Conservation (phyloP, 2,329 filamentous ascomycete species). For the Zasmidium citrigriseum region DNA sequence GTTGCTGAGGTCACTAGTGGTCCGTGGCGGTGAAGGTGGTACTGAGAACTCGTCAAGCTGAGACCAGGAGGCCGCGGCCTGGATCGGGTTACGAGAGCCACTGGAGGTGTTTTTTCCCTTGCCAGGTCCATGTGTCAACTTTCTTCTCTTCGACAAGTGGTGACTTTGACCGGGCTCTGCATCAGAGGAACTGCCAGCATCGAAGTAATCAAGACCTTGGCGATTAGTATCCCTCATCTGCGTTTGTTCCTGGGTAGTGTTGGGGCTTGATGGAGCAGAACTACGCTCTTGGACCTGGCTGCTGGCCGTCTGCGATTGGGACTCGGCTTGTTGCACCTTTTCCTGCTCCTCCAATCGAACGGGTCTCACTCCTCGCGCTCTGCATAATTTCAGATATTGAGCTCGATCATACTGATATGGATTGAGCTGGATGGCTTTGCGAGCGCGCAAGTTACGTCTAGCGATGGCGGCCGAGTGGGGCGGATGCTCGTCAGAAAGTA, state of each 20-base stretch:
- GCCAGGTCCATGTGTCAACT: not conserved
- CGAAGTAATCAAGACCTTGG: not conserved
- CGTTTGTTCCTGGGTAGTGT: not conserved
- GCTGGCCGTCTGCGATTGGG: slow-evolving; percentile 5
- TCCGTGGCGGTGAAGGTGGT: slow-evolving; percentile 45
- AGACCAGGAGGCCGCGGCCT: not conserved
- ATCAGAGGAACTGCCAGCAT: slow-evolving; percentile 5
- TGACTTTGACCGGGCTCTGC: not conserved
- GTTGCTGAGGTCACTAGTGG: slow-evolving; percentile 20
- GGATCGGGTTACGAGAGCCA: not conserved
- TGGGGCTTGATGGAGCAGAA: not conserved
- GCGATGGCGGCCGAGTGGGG: not conserved
- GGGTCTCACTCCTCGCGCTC: slow-evolving; percentile 46
- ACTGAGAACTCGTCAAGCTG: slow-evolving; percentile 36
- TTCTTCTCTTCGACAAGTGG: slow-evolving; percentile 11
- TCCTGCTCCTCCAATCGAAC: slow-evolving; percentile 36
- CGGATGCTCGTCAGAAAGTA: not conserved
- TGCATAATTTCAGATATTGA: slow-evolving; percentile 44
- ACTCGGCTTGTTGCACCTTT: slow-evolving; percentile 13
- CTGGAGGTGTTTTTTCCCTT: not conserved
- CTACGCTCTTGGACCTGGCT: not conserved
- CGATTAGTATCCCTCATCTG: not conserved
- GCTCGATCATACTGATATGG: slow-evolving; percentile 50
- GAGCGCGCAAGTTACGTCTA: slow-evolving; percentile 42
- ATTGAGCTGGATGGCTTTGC: slow-evolving; percentile 52